Conservation (phyloP, 345 rosid species). For the Passiflora organensis region DNA sequence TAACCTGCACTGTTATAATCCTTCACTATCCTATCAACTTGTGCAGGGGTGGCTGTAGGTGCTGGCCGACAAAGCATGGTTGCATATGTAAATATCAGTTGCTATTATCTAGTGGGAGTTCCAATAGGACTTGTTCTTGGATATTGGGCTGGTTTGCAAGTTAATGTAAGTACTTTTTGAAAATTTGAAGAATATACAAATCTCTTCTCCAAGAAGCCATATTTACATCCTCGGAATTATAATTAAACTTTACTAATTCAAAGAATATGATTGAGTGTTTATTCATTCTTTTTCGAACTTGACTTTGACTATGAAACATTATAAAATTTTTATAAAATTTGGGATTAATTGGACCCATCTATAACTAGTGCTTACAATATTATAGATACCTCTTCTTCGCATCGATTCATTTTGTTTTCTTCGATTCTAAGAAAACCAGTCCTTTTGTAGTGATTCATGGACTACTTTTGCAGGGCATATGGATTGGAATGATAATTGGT, state of each 20-base stretch:
- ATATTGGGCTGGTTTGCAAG: slow-evolving; percentile 14
- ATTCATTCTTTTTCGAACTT: no score
- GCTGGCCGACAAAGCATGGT: slow-evolving; percentile 11
- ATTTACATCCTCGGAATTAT: background rate
- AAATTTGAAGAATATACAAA: no score
- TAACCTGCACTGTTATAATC: background rate
- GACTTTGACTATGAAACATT: no score
- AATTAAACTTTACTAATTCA: background rate
- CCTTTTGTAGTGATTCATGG: no score
- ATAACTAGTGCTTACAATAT: background rate
- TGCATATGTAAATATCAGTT: slow-evolving; percentile 7
- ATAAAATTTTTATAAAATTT: no score
- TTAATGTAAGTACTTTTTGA: background rate
- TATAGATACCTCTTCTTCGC: background rate
- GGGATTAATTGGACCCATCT: background rate
- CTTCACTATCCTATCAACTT: background rate
- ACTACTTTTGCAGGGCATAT: no score
- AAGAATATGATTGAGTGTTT: no score
- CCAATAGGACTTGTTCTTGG: slow-evolving; percentile 18
- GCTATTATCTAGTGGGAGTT: slow-evolving; percentile 16
- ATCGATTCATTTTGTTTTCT: no score
- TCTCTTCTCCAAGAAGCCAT: background rate
- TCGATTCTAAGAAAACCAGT: background rate
- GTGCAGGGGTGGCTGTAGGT: slow-evolving; percentile 13
- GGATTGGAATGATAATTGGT: slow-evolving; percentile 21